Percentiles rank a stretch among this genome's conserved stretches.
Evolutionary conservation across 768 basidiomycete genomes (phyloP).

Genomic region (Suillus weaverae): DNA sequence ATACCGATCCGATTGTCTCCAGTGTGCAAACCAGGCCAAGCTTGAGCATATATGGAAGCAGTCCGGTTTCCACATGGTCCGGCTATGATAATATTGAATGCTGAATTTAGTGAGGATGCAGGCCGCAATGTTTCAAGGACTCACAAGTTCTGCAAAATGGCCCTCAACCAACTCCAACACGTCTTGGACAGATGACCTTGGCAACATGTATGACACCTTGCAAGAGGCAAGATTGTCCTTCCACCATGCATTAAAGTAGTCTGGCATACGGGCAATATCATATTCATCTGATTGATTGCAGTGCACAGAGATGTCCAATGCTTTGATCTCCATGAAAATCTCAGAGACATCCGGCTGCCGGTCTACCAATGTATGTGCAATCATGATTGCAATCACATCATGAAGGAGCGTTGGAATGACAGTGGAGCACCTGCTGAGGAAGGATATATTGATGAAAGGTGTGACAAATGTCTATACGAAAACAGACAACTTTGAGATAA

Average conservation of each 20-base stretch:
- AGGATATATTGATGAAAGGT: neutral
- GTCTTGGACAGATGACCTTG: neutral
- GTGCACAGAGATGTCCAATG: neutral
- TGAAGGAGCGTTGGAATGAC: neutral
- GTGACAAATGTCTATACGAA: neutral
- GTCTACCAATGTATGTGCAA: neutral
- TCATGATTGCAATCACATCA: neutral
- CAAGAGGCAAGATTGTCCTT: neutral
- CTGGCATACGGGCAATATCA: neutral
- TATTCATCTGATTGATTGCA: neutral
- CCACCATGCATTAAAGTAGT: neutral
- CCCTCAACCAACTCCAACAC: neutral
- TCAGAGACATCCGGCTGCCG: neutral
- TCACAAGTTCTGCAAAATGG: neutral
- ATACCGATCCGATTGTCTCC: too few relatives aligned
- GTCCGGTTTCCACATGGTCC: too few relatives aligned
- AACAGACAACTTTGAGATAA: too few relatives aligned
- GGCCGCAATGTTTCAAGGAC: neutral
- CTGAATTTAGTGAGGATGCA: neutral
- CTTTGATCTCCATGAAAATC: neutral
- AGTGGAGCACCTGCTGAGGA: neutral
- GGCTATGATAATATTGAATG: too few relatives aligned
- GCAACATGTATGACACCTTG: neutral
- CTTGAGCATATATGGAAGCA: too few relatives aligned
- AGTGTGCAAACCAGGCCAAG: too few relatives aligned